phyloP scores from a whole-genome alignment of 2,329 filamentous ascomycete genomes.

The Xylaria sp. region DNA sequence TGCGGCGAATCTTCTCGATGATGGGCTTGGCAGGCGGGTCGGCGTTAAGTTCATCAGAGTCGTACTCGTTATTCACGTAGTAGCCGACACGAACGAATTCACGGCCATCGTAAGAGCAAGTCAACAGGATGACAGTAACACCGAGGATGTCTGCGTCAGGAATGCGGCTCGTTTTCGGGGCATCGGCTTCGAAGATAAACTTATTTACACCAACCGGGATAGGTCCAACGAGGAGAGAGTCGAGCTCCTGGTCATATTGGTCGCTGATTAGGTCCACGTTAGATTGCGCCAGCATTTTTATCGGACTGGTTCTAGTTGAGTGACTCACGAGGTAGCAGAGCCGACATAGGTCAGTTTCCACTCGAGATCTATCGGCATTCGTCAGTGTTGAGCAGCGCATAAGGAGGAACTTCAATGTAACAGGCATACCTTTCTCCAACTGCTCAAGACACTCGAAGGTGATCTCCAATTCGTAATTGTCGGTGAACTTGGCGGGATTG shows the following conservation, averaged over 20 bases:
- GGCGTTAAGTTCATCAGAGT: constrained; percentile 85
- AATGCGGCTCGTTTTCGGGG: constrained; percentile 89
- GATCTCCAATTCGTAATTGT: constrained; percentile 96
- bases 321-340: constrained; percentile 90
- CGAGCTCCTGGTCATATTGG: constrained; percentile 98
- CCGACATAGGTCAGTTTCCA: constrained; percentile 99
- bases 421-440: constrained; percentile 81
- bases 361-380: constrained; percentile 78
- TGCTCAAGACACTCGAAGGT: constrained; percentile 98
- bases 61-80: constrained; percentile 99
- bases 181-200: constrained; percentile 95
- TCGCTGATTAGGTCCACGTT: constrained; percentile 64
- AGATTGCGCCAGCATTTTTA: constrained; percentile 31
- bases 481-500: constrained; percentile 94
- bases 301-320: too few relatives aligned
- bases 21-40: constrained; percentile 93
- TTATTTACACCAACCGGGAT: constrained; percentile 98
- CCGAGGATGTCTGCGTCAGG: constrained; percentile 95
- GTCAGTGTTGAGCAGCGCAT: constrained; percentile 25
- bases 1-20: constrained; percentile 90
- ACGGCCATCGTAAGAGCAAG: constrained; percentile 93
- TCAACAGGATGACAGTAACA: constrained; percentile 95
- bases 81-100: constrained; percentile 99
- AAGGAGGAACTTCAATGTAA: not conserved
- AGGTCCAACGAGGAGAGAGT: constrained; percentile 95